Percentiles rank a stretch among this genome's conserved stretches.
Evolutionary conservation across 306 rosid species (phyloP).

Genomic region (Castanea mollissima): DNA sequence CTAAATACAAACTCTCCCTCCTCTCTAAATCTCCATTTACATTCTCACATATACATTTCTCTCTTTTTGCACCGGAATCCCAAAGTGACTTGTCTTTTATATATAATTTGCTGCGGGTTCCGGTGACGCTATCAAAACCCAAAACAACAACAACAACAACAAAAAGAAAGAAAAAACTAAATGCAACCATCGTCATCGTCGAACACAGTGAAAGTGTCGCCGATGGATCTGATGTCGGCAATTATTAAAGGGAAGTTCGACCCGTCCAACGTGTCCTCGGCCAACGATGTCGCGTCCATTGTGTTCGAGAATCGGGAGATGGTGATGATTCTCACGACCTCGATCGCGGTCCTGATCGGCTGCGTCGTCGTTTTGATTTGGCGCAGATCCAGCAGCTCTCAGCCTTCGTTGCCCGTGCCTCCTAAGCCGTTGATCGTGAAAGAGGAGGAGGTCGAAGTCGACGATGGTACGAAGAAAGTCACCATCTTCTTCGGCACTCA

Average conservation of each 20-base stretch:
- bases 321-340: slow-evolving; percentile 67
- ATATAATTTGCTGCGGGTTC: slow-evolving; percentile 13
- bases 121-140: not conserved
- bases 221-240: slow-evolving; percentile 84
- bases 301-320: slow-evolving; percentile 69
- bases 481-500: slow-evolving; percentile 95
- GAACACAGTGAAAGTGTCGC: slow-evolving; percentile 72
- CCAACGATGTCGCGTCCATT: slow-evolving; percentile 42
- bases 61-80: not conserved
- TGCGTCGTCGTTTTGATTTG: slow-evolving; percentile 71
- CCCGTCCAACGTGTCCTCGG: slow-evolving; percentile 54
- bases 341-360: slow-evolving; percentile 80
- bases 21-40: slow-evolving; percentile 2
- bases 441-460: slow-evolving; percentile 50
- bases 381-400: slow-evolving; percentile 62
- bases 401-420: slow-evolving; percentile 23
- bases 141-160: too few species aligned
- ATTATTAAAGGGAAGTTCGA: slow-evolving; percentile 70
- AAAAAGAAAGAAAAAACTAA: not conserved
- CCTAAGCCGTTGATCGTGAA: slow-evolving; percentile 46
- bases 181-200: slow-evolving; percentile 65
- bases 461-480: slow-evolving; percentile 80
- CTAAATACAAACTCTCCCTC: too few species aligned
- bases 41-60: not conserved
- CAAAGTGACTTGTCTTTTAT: not conserved